phyloP scores from a whole-genome alignment of 179 eudicot genomes.

The Silene vulgaris region DNA sequence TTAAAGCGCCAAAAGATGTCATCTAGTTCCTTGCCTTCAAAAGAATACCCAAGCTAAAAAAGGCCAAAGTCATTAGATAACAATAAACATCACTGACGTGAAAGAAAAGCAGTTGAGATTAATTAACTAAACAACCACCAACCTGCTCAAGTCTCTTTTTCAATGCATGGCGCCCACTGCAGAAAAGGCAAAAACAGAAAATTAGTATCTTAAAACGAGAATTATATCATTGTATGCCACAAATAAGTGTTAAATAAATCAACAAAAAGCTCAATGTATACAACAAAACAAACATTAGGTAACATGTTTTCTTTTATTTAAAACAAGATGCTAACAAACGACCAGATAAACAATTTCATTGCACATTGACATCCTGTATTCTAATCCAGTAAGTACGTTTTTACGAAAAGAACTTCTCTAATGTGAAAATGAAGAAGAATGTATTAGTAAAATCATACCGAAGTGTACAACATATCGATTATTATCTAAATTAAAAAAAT shows the following conservation, averaged over 20 bases:
- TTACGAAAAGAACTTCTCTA: neutral
- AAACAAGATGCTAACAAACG: neutral
- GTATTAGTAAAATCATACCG: neutral
- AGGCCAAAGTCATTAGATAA: slow-evolving; percentile 12
- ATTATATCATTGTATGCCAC: neutral
- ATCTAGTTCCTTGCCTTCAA: slow-evolving; percentile 85
- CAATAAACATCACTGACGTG: neutral
- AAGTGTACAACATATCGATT: neutral
- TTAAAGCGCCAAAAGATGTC: slow-evolving; percentile 85
- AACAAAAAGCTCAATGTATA: neutral
- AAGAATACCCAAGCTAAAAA: slow-evolving; percentile 73
- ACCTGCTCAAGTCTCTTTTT: slow-evolving; percentile 82
- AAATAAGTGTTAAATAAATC: neutral
- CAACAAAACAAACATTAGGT: neutral
- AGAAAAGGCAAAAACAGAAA: slow-evolving; percentile 20
- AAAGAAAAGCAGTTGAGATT: neutral
- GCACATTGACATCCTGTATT: neutral
- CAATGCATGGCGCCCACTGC: slow-evolving; percentile 94
- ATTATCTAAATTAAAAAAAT: neutral
- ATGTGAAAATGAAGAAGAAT: neutral
- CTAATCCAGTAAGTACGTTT: neutral
- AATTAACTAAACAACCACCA: slow-evolving; percentile 15
- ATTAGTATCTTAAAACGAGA: neutral
- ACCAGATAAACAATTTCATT: neutral
- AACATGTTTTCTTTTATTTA: neutral